Evolutionary conservation across 2,329 filamentous ascomycete species (phyloP).

Genomic region (Zelopaecilomyces penicillatus): DNA sequence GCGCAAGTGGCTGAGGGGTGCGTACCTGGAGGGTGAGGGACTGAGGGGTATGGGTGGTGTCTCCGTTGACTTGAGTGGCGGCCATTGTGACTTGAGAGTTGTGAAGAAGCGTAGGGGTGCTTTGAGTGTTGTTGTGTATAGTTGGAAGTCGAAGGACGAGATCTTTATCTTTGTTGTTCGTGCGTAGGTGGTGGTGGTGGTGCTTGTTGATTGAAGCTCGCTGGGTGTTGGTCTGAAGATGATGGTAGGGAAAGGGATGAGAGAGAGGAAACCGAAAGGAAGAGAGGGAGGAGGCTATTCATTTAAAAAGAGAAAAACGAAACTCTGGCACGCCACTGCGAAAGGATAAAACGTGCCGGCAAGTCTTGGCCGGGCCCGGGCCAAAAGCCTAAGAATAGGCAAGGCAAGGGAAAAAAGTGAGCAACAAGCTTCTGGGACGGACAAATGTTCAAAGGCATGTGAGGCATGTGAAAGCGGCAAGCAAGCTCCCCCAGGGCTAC

Average conservation of each 20-base stretch:
- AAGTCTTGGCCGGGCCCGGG: too few species aligned
- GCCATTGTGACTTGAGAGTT: constrained; percentile 23
- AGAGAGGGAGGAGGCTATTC: constrained; percentile 5
- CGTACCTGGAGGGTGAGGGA: constrained; percentile 45
- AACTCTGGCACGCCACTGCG: too few species aligned
- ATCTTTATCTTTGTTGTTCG: too few species aligned
- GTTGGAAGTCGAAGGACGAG: background rate
- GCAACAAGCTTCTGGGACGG: background rate
- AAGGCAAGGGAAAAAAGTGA: too few species aligned
- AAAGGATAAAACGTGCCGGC: too few species aligned
- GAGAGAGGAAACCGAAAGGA: constrained; percentile 1
- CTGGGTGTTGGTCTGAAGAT: background rate
- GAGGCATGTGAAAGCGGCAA: constrained; percentile 11
- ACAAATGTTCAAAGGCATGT: background rate
- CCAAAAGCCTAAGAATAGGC: too few species aligned
- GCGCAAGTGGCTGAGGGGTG: background rate
- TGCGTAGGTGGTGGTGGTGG: background rate
- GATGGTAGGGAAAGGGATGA: background rate
- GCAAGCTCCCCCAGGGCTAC: background rate
- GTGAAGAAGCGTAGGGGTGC: background rate
- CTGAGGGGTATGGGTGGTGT: constrained; percentile 34
- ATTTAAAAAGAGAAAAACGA: constrained; percentile 3
- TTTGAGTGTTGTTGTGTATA: background rate
- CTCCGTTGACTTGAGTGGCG: constrained; percentile 41
- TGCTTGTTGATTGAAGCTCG: background rate